These are phyloP conservation scores for Lachancea sp. DNA, from an alignment of 805 yeast species.

Conservation along the genomic window DNA sequence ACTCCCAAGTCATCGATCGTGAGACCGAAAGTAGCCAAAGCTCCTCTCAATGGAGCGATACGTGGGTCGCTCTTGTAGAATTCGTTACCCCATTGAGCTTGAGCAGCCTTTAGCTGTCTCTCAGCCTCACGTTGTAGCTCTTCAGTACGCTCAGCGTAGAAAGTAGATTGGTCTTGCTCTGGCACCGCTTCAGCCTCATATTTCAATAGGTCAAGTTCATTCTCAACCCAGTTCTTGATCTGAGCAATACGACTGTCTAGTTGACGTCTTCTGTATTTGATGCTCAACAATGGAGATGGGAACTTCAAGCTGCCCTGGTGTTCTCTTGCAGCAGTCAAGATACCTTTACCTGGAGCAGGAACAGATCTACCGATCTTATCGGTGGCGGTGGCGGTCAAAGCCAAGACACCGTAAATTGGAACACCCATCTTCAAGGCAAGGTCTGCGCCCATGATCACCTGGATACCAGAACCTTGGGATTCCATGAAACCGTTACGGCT, in stretches of 20 bases:
- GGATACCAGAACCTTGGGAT: constrained; percentile 98
- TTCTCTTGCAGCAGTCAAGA: constrained; percentile 95
- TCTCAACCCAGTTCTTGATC: constrained; percentile 77
- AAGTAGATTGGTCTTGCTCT: constrained; percentile 46
- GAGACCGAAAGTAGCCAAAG: constrained; percentile 88
- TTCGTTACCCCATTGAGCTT: constrained; percentile 91
- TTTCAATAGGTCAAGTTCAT: constrained; percentile 63
- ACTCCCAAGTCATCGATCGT: constrained; percentile 93
- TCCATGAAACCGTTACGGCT: constrained; percentile 98
- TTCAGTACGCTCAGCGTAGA: constrained; percentile 76
- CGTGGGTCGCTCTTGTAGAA: constrained; percentile 87
- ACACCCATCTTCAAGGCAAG: constrained; percentile 97
- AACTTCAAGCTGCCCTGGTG: constrained; percentile 73
- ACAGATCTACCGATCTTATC: constrained; percentile 98
- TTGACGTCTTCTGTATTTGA: constrained; percentile 91
- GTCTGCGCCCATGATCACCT: constrained; percentile 91
- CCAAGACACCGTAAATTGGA: constrained; percentile 94
- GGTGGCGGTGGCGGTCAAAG: constrained; percentile 91
- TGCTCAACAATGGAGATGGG: constrained; percentile 75
- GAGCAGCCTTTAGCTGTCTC: constrained; percentile 81
- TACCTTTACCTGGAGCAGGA: constrained; percentile 99
- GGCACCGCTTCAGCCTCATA: constrained; percentile 60
- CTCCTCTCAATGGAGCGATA: constrained; percentile 95
- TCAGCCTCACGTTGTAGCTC: constrained; percentile 80
- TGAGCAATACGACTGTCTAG: constrained; percentile 70